phyloP scores from a whole-genome alignment of 2,329 filamentous ascomycete genomes.

The Alternaria atra region DNA sequence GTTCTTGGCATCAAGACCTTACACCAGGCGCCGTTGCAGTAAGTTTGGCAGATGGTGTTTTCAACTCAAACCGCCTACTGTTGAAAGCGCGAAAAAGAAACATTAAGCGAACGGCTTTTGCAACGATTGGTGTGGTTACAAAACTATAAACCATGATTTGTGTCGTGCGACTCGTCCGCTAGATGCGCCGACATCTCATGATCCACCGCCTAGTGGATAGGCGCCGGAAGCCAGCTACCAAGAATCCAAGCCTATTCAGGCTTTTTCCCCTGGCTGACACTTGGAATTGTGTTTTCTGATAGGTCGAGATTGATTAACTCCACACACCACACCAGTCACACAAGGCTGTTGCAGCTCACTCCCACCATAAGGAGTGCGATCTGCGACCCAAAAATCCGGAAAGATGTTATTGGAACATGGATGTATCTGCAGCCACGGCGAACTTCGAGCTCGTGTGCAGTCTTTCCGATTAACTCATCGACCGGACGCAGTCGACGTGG shows the following conservation, averaged over 20 bases:
- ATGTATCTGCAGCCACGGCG: constrained; percentile 32
- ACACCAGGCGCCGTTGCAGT: background rate
- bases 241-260: constrained; percentile 9
- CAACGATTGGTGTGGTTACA: background rate
- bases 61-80: background rate
- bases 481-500: constrained; percentile 20
- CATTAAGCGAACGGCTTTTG: background rate
- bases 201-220: constrained; percentile 8
- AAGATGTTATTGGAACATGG: constrained; percentile 17
- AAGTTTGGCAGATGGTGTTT: background rate
- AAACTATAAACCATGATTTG: background rate
- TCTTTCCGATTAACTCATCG: constrained; percentile 20
- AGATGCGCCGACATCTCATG: constrained; percentile 16
- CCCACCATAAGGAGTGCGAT: constrained; percentile 15
- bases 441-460: constrained; percentile 5
- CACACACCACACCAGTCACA: constrained; percentile 1
- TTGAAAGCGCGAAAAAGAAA: background rate
- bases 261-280: constrained; percentile 19
- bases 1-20: constrained; percentile 1
- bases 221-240: constrained; percentile 15
- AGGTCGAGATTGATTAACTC: constrained; percentile 8
- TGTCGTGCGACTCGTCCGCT: constrained; percentile 12
- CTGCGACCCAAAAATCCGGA: constrained; percentile 10
- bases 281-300: constrained; percentile 7
- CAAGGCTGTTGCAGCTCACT: constrained; percentile 7